These are phyloP conservation scores for Cardamine chenopodiifolia DNA, from an alignment of 345 rosid genomes.

Conservation along the genomic window DNA sequence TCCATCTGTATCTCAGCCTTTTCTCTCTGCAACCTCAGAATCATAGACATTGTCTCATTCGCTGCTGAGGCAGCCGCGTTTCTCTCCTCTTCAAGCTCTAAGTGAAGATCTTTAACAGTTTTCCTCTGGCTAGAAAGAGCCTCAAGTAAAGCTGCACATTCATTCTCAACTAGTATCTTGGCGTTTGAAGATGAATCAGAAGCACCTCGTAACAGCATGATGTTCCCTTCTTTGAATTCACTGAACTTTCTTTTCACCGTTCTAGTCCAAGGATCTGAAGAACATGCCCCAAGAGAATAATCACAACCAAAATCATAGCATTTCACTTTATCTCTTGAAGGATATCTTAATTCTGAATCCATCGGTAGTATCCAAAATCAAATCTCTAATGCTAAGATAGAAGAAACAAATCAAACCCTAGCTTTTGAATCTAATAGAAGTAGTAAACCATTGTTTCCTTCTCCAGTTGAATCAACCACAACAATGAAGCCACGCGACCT, in stretches of 20 bases:
- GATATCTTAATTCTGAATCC: conserved; percentile 55
- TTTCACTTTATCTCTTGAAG: conserved; percentile 48
- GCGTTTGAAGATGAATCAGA: conserved; percentile 55
- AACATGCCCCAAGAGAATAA: conserved; percentile 41
- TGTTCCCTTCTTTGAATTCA: conserved; percentile 45
- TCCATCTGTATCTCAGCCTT: conserved; percentile 95
- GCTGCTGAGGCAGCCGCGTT: conserved; percentile 87
- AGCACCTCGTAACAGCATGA: conserved; percentile 48
- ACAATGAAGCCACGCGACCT: conserved; percentile 27
- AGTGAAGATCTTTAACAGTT: conserved; percentile 57
- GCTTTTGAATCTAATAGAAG: conserved; percentile 10
- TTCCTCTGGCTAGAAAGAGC: conserved; percentile 62
- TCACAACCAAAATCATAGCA: conserved; percentile 62
- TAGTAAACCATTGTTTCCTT: conserved; percentile 23
- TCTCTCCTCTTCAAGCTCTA: conserved; percentile 83
- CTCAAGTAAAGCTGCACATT: conserved; percentile 67
- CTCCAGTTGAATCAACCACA: conserved; percentile 11
- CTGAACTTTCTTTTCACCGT: conserved; percentile 41
- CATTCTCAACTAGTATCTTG: conserved; percentile 67
- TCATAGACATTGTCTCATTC: conserved; percentile 93
- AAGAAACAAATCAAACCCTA: conserved; percentile 20
- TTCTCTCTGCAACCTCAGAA: conserved; percentile 88
- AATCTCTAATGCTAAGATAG: conserved; percentile 27
- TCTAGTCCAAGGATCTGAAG: conserved; percentile 36
- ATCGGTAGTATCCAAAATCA: conserved; percentile 43